Evolutionary conservation across 2,329 filamentous ascomycete genomes (phyloP).

Genomic region (Metarhizium robertsii): DNA sequence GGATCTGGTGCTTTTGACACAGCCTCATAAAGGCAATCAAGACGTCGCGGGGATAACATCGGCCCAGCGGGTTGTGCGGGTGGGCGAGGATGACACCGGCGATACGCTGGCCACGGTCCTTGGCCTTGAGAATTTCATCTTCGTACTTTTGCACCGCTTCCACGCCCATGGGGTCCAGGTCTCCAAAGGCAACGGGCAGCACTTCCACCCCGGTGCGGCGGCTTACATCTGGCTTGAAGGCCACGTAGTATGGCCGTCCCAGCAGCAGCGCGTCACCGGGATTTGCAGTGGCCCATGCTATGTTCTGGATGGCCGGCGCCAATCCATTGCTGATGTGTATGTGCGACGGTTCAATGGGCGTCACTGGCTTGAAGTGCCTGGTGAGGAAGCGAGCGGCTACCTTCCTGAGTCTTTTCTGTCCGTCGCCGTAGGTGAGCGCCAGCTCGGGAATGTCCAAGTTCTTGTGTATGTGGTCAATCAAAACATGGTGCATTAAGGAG

Average conservation of each 20-base stretch:
- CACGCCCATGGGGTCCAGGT: slow-evolving; percentile 31
- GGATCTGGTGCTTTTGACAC: slow-evolving; percentile 37
- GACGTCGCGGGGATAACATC: slow-evolving; percentile 31
- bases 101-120: slow-evolving; percentile 29
- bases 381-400: slow-evolving; percentile 27
- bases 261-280: slow-evolving; percentile 30
- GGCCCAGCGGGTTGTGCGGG: slow-evolving; percentile 42
- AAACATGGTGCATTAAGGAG: slow-evolving; percentile 37
- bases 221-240: slow-evolving; percentile 35
- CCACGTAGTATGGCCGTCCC: slow-evolving; percentile 35
- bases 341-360: slow-evolving; percentile 21
- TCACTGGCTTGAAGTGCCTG: slow-evolving; percentile 19
- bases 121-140: slow-evolving; percentile 26
- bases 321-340: slow-evolving; percentile 30
- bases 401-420: slow-evolving; percentile 22
- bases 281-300: slow-evolving; percentile 28
- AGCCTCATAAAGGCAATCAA: slow-evolving; percentile 33
- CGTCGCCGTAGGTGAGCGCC: slow-evolving; percentile 32
- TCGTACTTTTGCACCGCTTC: slow-evolving; percentile 35
- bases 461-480: slow-evolving; percentile 31
- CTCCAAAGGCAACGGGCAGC: slow-evolving; percentile 32
- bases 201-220: slow-evolving; percentile 31
- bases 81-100: slow-evolving; percentile 39
- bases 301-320: slow-evolving; percentile 29
- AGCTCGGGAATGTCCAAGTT: slow-evolving; percentile 21